phyloP scores from a whole-genome alignment of 2,329 filamentous ascomycete species.

The Phialophora expanda region DNA sequence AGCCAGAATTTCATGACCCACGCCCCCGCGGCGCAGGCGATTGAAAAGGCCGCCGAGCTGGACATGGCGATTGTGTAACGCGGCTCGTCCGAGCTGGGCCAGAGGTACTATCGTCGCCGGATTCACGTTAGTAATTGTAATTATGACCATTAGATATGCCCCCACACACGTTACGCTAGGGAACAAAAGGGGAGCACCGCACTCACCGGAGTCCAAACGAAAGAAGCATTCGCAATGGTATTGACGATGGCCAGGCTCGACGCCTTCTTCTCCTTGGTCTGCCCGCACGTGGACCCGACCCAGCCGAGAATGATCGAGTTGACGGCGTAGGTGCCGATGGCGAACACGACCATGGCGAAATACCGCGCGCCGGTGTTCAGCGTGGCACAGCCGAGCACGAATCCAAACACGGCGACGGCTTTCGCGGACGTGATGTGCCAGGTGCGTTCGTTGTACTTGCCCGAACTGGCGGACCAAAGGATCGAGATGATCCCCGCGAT shows the following conservation, averaged over 20 bases:
- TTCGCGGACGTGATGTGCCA: slow-evolving; percentile 69
- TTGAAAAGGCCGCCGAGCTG: slow-evolving; percentile 15
- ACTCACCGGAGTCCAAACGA: slow-evolving; percentile 65
- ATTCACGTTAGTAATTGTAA: background rate
- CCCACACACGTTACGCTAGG: too few species aligned
- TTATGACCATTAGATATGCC: too few species aligned
- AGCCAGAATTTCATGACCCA: slow-evolving; percentile 23
- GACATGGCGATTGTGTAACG: slow-evolving; percentile 42
- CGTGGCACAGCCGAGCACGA: slow-evolving; percentile 49
- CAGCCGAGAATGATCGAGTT: slow-evolving; percentile 52
- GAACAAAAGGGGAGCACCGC: background rate
- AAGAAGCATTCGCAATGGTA: slow-evolving; percentile 69
- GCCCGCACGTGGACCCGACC: slow-evolving; percentile 64
- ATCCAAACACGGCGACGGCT: slow-evolving; percentile 59
- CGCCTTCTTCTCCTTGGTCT: slow-evolving; percentile 51
- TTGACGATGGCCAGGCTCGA: slow-evolving; percentile 52
- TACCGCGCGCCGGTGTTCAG: slow-evolving; percentile 46
- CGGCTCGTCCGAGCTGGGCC: slow-evolving; percentile 53
- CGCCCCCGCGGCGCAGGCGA: slow-evolving; percentile 16
- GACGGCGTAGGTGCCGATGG: slow-evolving; percentile 43
- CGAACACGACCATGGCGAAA: slow-evolving; percentile 42
- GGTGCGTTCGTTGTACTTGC: slow-evolving; percentile 62
- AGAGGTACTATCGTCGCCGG: slow-evolving; percentile 64
- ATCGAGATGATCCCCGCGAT: slow-evolving; percentile 37
- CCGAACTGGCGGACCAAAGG: slow-evolving; percentile 37